Evolutionary conservation across 805 yeast species (phyloP).

Genomic region (Candida xyloterini): DNA sequence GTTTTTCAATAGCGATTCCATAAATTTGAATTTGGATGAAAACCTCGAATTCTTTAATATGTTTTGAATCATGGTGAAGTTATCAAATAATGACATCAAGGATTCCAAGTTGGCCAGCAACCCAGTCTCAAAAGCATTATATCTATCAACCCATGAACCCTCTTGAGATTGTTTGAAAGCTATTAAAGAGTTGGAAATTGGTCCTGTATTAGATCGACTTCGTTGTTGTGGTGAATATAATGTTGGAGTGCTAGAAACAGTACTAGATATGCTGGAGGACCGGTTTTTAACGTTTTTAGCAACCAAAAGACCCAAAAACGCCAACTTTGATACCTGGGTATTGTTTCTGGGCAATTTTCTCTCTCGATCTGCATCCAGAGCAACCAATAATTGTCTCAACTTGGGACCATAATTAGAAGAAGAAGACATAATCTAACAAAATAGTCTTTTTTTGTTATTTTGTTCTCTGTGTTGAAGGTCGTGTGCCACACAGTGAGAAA

Average conservation of each 20-base stretch:
- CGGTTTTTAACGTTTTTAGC: constrained; percentile 5
- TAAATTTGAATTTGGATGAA: constrained; percentile 11
- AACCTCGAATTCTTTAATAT: constrained; percentile 17
- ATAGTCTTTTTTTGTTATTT: background rate
- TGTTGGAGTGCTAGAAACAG: constrained; percentile 18
- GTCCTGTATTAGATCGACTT: constrained; percentile 12
- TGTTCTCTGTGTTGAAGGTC: background rate
- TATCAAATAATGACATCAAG: constrained; percentile 27
- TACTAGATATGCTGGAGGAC: constrained; percentile 1
- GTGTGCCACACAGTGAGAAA: constrained; percentile 1
- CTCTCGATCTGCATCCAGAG: constrained; percentile 1
- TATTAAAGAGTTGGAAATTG: background rate
- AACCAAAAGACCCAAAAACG: constrained; percentile 9
- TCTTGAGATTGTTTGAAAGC: background rate
- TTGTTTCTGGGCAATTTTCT: background rate
- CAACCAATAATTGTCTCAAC: constrained; percentile 4
- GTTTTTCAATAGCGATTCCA: constrained; percentile 20
- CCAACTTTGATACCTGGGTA: constrained; percentile 1
- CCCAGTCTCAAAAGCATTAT: constrained; percentile 19
- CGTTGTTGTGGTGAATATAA: constrained; percentile 18
- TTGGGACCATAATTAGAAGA: constrained; percentile 4
- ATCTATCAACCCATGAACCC: constrained; percentile 11
- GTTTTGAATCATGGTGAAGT: constrained; percentile 29
- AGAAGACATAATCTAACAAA: background rate
- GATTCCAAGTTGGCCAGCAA: constrained; percentile 24